Evolutionary conservation across 257 asterid genomes (phyloP).

Genomic region (Gynochthodes officinalis): DNA sequence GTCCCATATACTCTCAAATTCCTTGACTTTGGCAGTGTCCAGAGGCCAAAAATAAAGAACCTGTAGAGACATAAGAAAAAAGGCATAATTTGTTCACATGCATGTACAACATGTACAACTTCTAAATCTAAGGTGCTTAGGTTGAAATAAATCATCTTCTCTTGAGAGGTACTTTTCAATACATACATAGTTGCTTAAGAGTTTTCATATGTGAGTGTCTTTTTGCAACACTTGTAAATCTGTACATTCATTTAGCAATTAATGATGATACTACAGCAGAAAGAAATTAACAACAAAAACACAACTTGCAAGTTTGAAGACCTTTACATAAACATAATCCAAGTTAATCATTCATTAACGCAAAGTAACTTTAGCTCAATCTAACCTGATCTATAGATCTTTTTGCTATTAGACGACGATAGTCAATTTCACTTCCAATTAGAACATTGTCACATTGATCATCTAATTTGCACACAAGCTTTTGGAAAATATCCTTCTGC

Average conservation of each 20-base stretch:
- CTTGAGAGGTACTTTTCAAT: not conserved
- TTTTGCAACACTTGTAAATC: not conserved
- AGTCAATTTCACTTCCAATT: constrained; percentile 92
- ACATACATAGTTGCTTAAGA: not conserved
- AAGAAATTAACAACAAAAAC: not conserved
- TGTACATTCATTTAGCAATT: not conserved
- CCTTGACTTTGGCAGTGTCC: constrained; percentile 37
- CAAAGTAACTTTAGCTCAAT: constrained; percentile 14
- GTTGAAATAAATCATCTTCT: not conserved
- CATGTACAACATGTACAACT: not conserved
- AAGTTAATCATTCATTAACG: not conserved
- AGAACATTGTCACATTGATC: constrained; percentile 67
- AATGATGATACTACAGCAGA: not conserved
- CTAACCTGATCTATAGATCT: constrained; percentile 76
- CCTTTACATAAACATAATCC: not conserved
- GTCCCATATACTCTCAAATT: constrained; percentile 66
- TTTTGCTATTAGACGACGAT: constrained; percentile 77
- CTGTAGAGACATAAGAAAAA: constrained; percentile 39
- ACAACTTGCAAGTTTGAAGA: not conserved
- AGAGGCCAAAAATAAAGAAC: constrained; percentile 82
- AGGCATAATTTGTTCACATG: not conserved
- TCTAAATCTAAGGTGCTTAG: not conserved
- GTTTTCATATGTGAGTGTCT: not conserved
- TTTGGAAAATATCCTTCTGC: constrained; percentile 88
- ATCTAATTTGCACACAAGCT: constrained; percentile 59